Base-by-base conservation (phyloP, 164 flowering plant species). In the Dillenia turbinata region DNA sequence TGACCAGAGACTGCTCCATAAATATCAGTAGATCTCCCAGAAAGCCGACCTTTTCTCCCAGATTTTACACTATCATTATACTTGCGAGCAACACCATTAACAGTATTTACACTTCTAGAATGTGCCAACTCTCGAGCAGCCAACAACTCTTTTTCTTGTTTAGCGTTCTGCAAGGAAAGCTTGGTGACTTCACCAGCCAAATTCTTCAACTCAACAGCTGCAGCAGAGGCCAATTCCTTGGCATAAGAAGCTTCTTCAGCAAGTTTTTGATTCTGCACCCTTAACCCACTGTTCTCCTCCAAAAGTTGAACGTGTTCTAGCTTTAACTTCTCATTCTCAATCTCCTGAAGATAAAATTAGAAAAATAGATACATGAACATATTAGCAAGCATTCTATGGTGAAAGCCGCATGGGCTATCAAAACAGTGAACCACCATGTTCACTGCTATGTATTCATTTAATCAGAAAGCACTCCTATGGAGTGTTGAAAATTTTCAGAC, bases 181-280 rank as follows among this genome's bases (percentile, higher is more conserved):
- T 87, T 92, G 8, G 97, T 88, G 47, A 95, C 90, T 75, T 95
- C 98, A 69, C 83, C 81, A 50, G 99, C 97, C 81, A 92, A 77
- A 69, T 90, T 90, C 72, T 95, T 95, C 60, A 95, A 75, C 77
- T 92, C 98, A 49, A 88, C 88, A n/a, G 99, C 99, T 56, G 99
- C 99, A 77, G 99, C 97, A 77, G 99, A 95, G 1, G 99, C 99
- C 55, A 95, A 67, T 75, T 95, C 97, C 73, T 95, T 95, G 15
- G 99, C 99, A 73, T 95, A 95, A 47, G 96, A 88, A 63, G 99
- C 92, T 79, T 95, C 99, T 73, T 95, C 99, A 52, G 93, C 82
- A 60, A 95, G 57, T 72, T 87, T 95, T 64, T 85, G 92, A 67
- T 92, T 95, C 74, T 90, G 99, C 2, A 90, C 93, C 46, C 72